A percentile compares a stretch with the other conserved stretches of the same genome.
phyloP scores from a whole-genome alignment of 2,329 filamentous ascomycete genomes.

The Xylaria polymorpha region DNA sequence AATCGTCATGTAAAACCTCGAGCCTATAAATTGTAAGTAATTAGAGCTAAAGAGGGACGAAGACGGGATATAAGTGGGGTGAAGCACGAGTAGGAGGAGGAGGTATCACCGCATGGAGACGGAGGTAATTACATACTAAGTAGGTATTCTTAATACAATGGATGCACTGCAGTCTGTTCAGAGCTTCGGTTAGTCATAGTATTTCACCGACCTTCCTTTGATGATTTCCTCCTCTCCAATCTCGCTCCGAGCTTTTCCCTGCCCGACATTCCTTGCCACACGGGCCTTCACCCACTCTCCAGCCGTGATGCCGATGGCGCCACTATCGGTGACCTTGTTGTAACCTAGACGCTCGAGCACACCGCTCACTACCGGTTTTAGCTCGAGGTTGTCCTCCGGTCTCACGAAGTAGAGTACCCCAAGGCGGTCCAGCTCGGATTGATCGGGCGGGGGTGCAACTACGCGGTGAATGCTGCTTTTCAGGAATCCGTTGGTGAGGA shows the following conservation, averaged over 20 bases:
- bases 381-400: constrained; percentile 51
- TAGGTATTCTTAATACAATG: not conserved
- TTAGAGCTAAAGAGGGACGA: too few species aligned
- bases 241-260: constrained; percentile 45
- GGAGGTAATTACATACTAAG: constrained; percentile 1
- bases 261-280: constrained; percentile 43
- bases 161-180: not conserved
- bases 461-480: constrained; percentile 60
- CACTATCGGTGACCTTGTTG: constrained; percentile 42
- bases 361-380: constrained; percentile 48
- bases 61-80: too few species aligned
- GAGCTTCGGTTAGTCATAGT: constrained; percentile 47
- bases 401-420: constrained; percentile 59
- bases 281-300: constrained; percentile 53
- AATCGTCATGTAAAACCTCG: too few species aligned
- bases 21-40: too few species aligned
- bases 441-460: constrained; percentile 57
- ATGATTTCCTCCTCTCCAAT: constrained; percentile 48
- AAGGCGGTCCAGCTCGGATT: constrained; percentile 58
- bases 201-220: constrained; percentile 50
- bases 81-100: too few species aligned
- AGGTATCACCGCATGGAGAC: not conserved
- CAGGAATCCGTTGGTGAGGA: constrained; percentile 59
- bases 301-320: constrained; percentile 50
- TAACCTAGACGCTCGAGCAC: constrained; percentile 52